These are phyloP conservation scores for Diplocarpon rosae DNA, from an alignment of 2,329 filamentous ascomycete species.

Conservation along the genomic window DNA sequence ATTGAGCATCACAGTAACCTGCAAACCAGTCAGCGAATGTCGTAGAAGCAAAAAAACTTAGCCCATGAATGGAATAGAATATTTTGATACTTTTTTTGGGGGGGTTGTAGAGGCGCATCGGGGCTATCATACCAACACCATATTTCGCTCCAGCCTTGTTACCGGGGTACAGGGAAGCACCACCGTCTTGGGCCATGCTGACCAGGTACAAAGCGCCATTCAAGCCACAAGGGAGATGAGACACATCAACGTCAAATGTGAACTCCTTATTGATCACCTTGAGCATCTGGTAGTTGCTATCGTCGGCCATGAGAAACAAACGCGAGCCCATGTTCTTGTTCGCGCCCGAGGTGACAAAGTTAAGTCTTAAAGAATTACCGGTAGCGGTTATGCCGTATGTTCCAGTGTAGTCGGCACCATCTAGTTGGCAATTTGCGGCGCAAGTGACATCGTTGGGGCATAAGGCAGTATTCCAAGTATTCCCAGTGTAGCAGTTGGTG, in stretches of 20 bases:
- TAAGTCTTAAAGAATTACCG: slow-evolving; percentile 40
- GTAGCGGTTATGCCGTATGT: slow-evolving; percentile 45
- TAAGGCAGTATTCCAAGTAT: slow-evolving; percentile 33
- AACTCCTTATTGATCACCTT: slow-evolving; percentile 57
- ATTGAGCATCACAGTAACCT: slow-evolving; percentile 54
- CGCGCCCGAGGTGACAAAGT: slow-evolving; percentile 42
- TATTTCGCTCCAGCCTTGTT: slow-evolving; percentile 49
- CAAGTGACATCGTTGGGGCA: slow-evolving; percentile 35
- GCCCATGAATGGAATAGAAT: no score
- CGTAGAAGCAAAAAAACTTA: no score
- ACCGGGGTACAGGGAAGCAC: slow-evolving; percentile 35
- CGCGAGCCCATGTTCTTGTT: slow-evolving; percentile 42
- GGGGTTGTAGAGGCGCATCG: not conserved
- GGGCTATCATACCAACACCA: slow-evolving; percentile 26
- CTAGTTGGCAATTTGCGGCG: slow-evolving; percentile 39
- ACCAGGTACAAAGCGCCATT: slow-evolving; percentile 62
- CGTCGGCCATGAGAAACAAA: slow-evolving; percentile 52
- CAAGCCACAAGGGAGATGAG: slow-evolving; percentile 55
- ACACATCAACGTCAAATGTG: slow-evolving; percentile 63
- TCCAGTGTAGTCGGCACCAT: slow-evolving; percentile 40
- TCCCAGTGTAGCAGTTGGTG: slow-evolving; percentile 32
- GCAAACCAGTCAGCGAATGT: slow-evolving; percentile 19
- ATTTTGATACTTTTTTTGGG: no score
- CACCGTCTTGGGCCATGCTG: slow-evolving; percentile 52
- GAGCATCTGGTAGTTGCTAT: slow-evolving; percentile 54